Evolutionary conservation across 2,329 filamentous ascomycete genomes (phyloP).

Genomic region (Phoma sp.): DNA sequence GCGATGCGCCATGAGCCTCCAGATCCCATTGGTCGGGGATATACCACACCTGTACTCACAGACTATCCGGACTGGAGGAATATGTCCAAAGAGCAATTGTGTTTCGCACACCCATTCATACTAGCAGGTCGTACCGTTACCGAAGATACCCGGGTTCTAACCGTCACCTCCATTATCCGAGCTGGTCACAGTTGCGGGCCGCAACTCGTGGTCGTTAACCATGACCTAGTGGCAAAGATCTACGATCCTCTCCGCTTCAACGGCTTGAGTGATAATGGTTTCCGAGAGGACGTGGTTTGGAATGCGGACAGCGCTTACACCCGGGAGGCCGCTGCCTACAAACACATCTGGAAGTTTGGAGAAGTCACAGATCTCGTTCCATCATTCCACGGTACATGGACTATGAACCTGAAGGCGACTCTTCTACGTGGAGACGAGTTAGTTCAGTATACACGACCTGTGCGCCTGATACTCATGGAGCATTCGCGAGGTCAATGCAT

Average conservation of each 20-base stretch:
- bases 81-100: neutral
- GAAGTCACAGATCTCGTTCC: neutral
- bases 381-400: neutral
- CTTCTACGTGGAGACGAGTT: neutral
- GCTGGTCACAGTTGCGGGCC: neutral
- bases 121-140: neutral
- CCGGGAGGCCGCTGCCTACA: neutral
- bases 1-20: neutral
- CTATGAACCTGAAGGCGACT: neutral
- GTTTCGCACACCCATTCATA: neutral
- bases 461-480: neutral
- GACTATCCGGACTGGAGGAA: neutral
- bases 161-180: neutral
- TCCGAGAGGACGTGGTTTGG: neutral
- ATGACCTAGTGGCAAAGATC: neutral
- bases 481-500: neutral
- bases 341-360: neutral
- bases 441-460: neutral
- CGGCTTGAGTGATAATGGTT: no score
- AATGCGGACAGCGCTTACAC: neutral
- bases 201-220: neutral
- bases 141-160: neutral
- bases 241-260: neutral
- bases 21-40: neutral
- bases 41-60: neutral